These are phyloP conservation scores for Vicia sativa DNA, from an alignment of 306 rosid genomes.

Conservation along the genomic window DNA sequence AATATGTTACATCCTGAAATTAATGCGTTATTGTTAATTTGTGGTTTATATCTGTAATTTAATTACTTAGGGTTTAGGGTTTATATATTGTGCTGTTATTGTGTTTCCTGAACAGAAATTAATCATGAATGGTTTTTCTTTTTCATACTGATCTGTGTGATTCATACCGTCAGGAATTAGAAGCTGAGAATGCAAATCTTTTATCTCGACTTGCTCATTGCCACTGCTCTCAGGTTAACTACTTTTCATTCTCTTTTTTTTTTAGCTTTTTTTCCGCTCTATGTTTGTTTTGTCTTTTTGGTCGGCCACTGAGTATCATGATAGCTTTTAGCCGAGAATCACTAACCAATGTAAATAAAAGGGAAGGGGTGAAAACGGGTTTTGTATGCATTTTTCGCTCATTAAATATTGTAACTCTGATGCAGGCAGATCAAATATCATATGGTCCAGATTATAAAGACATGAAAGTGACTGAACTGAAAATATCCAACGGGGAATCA, in stretches of 20 bases:
- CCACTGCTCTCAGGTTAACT: slow-evolving; percentile 56
- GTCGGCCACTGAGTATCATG: background rate
- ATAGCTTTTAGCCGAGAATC: slow-evolving; percentile 1
- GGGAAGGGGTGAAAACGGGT: background rate
- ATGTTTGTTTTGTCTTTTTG: slow-evolving; percentile 20
- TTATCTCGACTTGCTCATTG: slow-evolving; percentile 61
- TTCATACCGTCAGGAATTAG: slow-evolving; percentile 57
- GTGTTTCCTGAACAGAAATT: background rate
- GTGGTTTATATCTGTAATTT: background rate
- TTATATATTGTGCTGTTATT: slow-evolving; percentile 5
- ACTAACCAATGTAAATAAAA: slow-evolving; percentile 3
- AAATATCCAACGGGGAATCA: slow-evolving; percentile 37
- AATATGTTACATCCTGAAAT: background rate
- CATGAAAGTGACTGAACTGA: slow-evolving; percentile 12
- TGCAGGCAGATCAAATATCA: slow-evolving; percentile 56
- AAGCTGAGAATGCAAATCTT: slow-evolving; percentile 64
- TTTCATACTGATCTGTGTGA: slow-evolving; percentile 27
- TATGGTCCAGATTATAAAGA: slow-evolving; percentile 37
- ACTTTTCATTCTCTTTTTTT: background rate
- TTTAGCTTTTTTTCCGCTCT: background rate
- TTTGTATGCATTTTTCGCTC: slow-evolving; percentile 9
- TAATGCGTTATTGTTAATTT: background rate
- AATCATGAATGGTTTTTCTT: slow-evolving; percentile 26
- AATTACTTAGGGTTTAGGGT: background rate
- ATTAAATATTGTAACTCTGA: slow-evolving; percentile 36